These are phyloP conservation scores for Phoma herbarum DNA, from an alignment of 2,329 filamentous ascomycete species.

Conservation along the genomic window DNA sequence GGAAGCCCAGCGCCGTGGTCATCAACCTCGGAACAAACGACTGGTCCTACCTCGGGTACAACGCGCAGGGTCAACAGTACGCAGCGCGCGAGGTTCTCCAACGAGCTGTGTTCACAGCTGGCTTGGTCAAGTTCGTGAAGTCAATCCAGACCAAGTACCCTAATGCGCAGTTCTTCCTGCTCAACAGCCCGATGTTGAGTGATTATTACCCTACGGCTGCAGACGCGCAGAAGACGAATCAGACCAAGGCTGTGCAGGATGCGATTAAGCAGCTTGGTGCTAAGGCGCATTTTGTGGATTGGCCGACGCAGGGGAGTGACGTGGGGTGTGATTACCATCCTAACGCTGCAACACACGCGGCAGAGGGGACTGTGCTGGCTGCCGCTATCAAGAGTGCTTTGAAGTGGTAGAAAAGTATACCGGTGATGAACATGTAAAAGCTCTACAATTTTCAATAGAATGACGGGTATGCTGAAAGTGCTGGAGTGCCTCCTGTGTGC, in stretches of 20 bases:
- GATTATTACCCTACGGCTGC: slow-evolving; percentile 51
- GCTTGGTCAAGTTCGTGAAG: slow-evolving; percentile 42
- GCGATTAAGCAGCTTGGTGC: slow-evolving; percentile 42
- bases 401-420: slow-evolving; percentile 21
- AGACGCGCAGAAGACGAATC: slow-evolving; percentile 43
- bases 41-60: slow-evolving; percentile 47
- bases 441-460: neutral
- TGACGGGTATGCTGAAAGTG: slow-evolving; percentile 12
- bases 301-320: slow-evolving; percentile 53
- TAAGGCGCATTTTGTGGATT: slow-evolving; percentile 54
- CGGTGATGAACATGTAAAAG: slow-evolving; percentile 4
- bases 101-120: slow-evolving; percentile 24
- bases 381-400: slow-evolving; percentile 36
- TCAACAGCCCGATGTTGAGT: slow-evolving; percentile 53
- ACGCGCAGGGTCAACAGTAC: slow-evolving; percentile 6
- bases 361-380: slow-evolving; percentile 47
- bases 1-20: slow-evolving; percentile 51
- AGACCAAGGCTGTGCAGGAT: slow-evolving; percentile 16
- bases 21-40: slow-evolving; percentile 59
- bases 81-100: slow-evolving; percentile 25
- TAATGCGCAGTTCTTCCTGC: slow-evolving; percentile 52
- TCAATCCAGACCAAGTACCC: slow-evolving; percentile 50
- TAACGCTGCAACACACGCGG: slow-evolving; percentile 51
- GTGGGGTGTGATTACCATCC: slow-evolving; percentile 57
- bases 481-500: slow-evolving; percentile 15